A percentile compares a stretch with the other conserved stretches of the same genome.
Conservation (phyloP, 371 early-diverging fungal species). For the Mucor saturninus region DNA sequence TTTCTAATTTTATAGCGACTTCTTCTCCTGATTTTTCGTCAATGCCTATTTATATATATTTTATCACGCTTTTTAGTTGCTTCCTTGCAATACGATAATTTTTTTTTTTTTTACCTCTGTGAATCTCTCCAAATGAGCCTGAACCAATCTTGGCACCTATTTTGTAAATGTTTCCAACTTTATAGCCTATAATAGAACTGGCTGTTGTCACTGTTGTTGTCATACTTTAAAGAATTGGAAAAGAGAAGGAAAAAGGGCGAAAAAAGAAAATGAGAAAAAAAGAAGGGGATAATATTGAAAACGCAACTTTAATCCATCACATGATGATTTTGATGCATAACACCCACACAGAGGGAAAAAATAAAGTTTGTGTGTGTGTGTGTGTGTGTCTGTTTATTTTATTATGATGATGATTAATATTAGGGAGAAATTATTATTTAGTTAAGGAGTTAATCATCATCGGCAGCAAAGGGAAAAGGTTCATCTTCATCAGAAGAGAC, state of each 20-base stretch:
- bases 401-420: neutral
- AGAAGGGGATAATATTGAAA: neutral
- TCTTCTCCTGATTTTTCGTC: slow-evolving; percentile 91
- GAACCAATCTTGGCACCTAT: slow-evolving; percentile 94
- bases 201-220: slow-evolving; percentile 10
- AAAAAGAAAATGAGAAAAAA: slow-evolving; percentile 10
- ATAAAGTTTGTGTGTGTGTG: neutral
- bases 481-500: slow-evolving; percentile 16
- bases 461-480: slow-evolving; percentile 21
- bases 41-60: slow-evolving; percentile 55
- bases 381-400: neutral
- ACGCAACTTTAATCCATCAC: slow-evolving; percentile 13
- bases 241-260: neutral
- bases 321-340: slow-evolving; percentile 19
- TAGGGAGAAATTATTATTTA: neutral
- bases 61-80: slow-evolving; percentile 6
- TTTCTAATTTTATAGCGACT: slow-evolving; percentile 95
- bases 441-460: slow-evolving; percentile 5
- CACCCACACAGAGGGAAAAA: neutral
- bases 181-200: slow-evolving; percentile 22
- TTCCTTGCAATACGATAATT: neutral
- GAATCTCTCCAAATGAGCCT: slow-evolving; percentile 98
- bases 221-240: neutral
- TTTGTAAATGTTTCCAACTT: slow-evolving; percentile 78
- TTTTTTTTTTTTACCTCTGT: slow-evolving; percentile 65